A percentile compares a stretch with the other conserved stretches of the same genome.
phyloP scores from a whole-genome alignment of 2,329 filamentous ascomycete species.

The Myriosclerotinia scirpicola region DNA sequence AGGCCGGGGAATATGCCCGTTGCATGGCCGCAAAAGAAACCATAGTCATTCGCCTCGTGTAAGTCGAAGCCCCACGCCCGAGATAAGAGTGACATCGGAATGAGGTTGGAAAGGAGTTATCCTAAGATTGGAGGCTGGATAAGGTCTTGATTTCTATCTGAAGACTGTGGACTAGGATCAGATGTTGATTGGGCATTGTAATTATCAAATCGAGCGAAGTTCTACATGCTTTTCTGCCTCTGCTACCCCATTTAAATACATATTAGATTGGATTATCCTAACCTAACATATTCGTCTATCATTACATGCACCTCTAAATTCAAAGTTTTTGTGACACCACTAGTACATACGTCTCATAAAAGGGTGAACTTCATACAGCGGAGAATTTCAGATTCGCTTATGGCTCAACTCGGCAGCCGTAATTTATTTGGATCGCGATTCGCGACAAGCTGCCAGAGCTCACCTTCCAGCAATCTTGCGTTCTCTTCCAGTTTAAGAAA shows the following conservation, averaged over 20 bases:
- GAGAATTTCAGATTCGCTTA: conserved; percentile 39
- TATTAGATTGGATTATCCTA: neutral
- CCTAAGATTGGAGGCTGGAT: neutral
- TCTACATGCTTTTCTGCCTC: neutral
- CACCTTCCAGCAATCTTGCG: conserved; percentile 16
- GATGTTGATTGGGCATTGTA: neutral
- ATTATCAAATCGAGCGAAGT: neutral
- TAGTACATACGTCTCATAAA: neutral
- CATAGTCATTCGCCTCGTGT: conserved; percentile 4
- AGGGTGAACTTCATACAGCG: conserved; percentile 2
- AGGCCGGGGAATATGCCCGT: conserved; percentile 45
- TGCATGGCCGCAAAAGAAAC: conserved; percentile 42
- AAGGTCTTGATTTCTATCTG: neutral
- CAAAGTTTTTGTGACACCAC: neutral
- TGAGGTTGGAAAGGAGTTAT: neutral
- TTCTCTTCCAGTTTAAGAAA: neutral
- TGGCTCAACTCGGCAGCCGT: conserved; percentile 24
- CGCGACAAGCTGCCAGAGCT: conserved; percentile 23
- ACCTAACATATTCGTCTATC: neutral
- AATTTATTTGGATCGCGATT: conserved; percentile 23
- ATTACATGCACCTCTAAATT: neutral
- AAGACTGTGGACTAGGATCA: neutral
- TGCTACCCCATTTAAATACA: neutral
- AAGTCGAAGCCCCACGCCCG: conserved; percentile 26
- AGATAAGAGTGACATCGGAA: conserved; percentile 15